Base-by-base conservation (phyloP, 108 stramenopile species). In the Stephanodiscus minutulus region DNA sequence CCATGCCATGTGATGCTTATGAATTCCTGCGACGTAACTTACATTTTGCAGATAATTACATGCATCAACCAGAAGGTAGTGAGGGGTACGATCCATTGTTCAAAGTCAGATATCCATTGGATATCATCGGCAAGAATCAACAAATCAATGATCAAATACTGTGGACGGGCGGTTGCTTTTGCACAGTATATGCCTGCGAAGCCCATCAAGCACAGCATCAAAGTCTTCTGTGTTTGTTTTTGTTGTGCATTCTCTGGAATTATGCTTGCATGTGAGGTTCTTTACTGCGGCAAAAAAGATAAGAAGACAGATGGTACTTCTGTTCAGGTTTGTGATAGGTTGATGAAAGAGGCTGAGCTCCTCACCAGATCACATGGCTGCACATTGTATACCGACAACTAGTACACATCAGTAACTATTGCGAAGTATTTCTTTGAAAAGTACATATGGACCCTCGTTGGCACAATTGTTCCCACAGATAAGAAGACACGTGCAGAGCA, bases 91-190 rank as follows among this genome's bases (percentile, higher is more conserved):
- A 33, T 5, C 31, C 31, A 4, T 5, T 33, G 3, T 33, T 33
- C 31, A 33, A 33, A 33, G 31, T 33, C 31, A 33, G 3, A 4
- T 33, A 33, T 33, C 3, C 31, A 4, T 5, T 33, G 31, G 5
- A 33, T 71, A 17, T 48, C 61, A 20, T 47, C 61, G 18, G 70
- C n/a, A n/a, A n/a, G n/a, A n/a, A n/a, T n/a, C n/a, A n/a, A 71
- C n/a, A 37, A 71, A 18, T 61, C 59, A 44, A 71, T 71, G 70
- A 61, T 71, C 20, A 59, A 15, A n/a, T 71, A 71, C 20, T 61
- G 37, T 35, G 70, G 37, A 0, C 0, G 61, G 0, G 60, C 61
- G 0, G 5, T 71, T 6, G n/a, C 24, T 1, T 71, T 61, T 9
- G 24, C 61, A 1, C 59, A 61, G 10, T 71, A 63, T 58, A 71